phyloP scores from a whole-genome alignment of 352 stramenopile species.

The Phytophthora hibernalis region DNA sequence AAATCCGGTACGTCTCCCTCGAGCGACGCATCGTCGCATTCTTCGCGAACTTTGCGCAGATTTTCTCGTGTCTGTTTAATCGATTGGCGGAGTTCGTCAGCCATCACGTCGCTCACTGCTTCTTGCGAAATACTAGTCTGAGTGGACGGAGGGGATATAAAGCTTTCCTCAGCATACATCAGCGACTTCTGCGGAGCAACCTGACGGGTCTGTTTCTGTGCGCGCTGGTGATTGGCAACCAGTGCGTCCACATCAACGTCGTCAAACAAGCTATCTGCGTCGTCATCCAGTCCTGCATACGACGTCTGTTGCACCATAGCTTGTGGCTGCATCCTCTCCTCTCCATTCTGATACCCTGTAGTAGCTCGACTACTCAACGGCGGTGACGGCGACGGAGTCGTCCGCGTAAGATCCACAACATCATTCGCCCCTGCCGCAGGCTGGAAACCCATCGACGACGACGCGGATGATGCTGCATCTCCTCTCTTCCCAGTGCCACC shows the following conservation, averaged over 20 bases:
- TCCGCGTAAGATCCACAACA: conserved; percentile 42
- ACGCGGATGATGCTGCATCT: conserved; percentile 4
- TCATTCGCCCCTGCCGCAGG: conserved; percentile 7
- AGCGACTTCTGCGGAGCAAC: conserved; percentile 3
- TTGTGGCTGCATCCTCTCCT: background rate
- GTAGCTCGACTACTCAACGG: background rate
- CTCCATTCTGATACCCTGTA: conserved; percentile 12
- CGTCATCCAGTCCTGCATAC: conserved; percentile 22
- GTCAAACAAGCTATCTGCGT: conserved; percentile 43
- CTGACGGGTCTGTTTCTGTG: conserved; percentile 35
- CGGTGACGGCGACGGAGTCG: background rate
- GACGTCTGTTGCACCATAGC: conserved; percentile 10
- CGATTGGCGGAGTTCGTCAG: conserved; percentile 44
- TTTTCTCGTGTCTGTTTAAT: conserved; percentile 75
- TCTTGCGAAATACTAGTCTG: conserved; percentile 28
- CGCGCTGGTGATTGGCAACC: conserved; percentile 50
- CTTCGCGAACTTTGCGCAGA: conserved; percentile 73
- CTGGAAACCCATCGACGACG: background rate
- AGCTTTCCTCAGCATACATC: conserved; percentile 11
- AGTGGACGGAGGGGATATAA: conserved; percentile 24
- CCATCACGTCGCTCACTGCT: conserved; percentile 20
- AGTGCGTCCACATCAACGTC: conserved; percentile 63
- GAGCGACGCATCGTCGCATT: conserved; percentile 84
- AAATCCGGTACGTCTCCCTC: conserved; percentile 73
- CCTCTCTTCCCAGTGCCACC: background rate